phyloP scores from a whole-genome alignment of 2,329 filamentous ascomycete genomes.

The Fusarium sp. region DNA sequence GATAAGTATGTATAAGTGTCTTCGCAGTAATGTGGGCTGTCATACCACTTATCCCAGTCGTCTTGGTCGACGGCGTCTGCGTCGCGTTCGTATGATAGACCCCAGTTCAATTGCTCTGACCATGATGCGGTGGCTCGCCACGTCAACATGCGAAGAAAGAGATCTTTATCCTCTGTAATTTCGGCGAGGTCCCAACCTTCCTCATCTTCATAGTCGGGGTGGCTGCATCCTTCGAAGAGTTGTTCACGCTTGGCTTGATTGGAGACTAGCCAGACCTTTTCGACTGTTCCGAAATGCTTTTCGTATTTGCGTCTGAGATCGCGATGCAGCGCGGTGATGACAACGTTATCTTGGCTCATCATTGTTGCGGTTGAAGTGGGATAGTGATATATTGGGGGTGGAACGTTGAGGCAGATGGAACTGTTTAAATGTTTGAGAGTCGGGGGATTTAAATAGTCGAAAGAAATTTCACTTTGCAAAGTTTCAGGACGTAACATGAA shows the following conservation, averaged over 20 bases:
- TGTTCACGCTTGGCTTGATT: neutral
- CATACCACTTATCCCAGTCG: conserved; percentile 41
- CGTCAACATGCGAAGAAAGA: conserved; percentile 53
- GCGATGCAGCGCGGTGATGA: neutral
- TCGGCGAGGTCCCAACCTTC: conserved; percentile 60
- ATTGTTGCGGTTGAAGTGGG: neutral
- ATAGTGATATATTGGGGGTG: neutral
- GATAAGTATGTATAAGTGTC: neutral
- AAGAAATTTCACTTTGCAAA: neutral
- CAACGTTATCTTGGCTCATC: neutral
- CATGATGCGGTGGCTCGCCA: conserved; percentile 52
- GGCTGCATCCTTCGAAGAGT: conserved; percentile 31
- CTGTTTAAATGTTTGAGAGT: neutral
- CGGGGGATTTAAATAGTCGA: neutral
- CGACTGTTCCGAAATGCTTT: neutral
- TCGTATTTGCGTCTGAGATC: neutral
- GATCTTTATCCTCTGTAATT: conserved; percentile 51
- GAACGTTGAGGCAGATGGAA: neutral
- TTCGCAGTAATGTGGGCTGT: neutral
- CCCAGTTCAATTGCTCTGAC: conserved; percentile 52
- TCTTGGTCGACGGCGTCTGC: too few relatives aligned
- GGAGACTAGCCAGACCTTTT: neutral
- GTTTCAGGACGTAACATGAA: neutral
- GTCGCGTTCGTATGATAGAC: too few relatives aligned
- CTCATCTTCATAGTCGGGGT: neutral